Conservation (phyloP, 1,284 basidiomycete genomes). For the Trichosporon inkin region DNA sequence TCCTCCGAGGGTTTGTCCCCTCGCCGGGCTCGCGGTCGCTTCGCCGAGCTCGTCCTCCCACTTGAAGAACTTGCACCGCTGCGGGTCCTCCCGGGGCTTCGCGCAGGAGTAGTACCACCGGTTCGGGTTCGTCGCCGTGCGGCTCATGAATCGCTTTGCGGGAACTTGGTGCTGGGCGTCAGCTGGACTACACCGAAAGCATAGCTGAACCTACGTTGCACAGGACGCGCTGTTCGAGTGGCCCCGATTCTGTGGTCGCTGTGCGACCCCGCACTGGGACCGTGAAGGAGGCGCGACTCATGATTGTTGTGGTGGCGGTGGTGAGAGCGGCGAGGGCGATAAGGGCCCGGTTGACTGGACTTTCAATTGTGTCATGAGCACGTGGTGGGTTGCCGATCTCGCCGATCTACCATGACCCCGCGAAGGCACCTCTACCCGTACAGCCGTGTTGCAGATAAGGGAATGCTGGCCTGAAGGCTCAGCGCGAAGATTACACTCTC, state of each 20-base stretch:
- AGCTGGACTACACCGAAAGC: neutral
- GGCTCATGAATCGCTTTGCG: constrained; percentile 24
- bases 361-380: neutral
- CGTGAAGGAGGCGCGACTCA: neutral
- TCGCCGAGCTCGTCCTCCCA: constrained; percentile 40
- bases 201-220: constrained; percentile 10
- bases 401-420: too few relatives aligned
- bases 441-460: too few relatives aligned
- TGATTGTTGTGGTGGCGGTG: neutral
- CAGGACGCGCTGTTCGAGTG: neutral
- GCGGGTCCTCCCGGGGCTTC: constrained; percentile 30
- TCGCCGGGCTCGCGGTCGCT: neutral
- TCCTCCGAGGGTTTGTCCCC: neutral
- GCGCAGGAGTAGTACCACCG: constrained; percentile 45
- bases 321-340: neutral
- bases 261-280: constrained; percentile 4
- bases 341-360: neutral
- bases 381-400: constrained; percentile 1
- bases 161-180: constrained; percentile 8
- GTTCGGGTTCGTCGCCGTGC: constrained; percentile 37
- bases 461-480: too few relatives aligned
- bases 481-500: too few relatives aligned
- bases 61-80: constrained; percentile 45
- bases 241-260: neutral
- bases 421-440: too few relatives aligned